Conservation (phyloP, 768 basidiomycete species). For the Calvatia gigantea region DNA sequence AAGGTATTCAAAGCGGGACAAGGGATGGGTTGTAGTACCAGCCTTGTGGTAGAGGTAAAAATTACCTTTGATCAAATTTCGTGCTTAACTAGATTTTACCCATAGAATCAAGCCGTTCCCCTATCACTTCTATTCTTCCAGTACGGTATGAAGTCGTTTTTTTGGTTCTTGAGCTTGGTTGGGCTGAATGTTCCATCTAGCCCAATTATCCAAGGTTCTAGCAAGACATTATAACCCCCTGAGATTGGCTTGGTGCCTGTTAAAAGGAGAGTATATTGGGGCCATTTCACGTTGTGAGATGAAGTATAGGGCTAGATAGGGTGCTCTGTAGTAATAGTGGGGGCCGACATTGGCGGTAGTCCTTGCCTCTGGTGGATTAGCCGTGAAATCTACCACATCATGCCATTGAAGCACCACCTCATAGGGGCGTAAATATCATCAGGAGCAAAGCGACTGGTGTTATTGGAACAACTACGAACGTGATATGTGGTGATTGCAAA, state of each 20-base stretch:
- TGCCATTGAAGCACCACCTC: too few species aligned
- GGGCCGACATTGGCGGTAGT: too few species aligned
- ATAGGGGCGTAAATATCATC: too few species aligned
- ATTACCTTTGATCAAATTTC: not conserved
- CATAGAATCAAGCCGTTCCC: conserved; percentile 51
- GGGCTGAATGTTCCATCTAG: conserved; percentile 24
- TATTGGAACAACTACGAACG: too few species aligned
- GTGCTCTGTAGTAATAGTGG: too few species aligned
- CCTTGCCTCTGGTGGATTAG: too few species aligned
- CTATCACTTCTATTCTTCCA: conserved; percentile 52
- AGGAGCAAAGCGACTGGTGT: too few species aligned
- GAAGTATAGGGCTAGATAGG: conserved; percentile 21
- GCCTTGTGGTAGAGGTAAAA: conserved; percentile 31
- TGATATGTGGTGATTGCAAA: too few species aligned
- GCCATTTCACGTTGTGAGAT: conserved; percentile 44
- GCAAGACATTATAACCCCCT: conserved; percentile 57
- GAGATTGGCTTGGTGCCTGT: conserved; percentile 44
- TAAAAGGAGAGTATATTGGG: conserved; percentile 45
- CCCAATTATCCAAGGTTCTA: conserved; percentile 34
- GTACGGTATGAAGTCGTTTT: conserved; percentile 41
- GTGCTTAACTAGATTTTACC: not conserved
- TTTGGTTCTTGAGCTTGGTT: not conserved
- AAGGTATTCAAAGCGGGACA: not conserved
- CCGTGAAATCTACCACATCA: too few species aligned
- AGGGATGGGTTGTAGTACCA: conserved; percentile 15